Evolutionary conservation across 2,329 filamentous ascomycete genomes (phyloP).

Genomic region (Cladosporium colombiae): DNA sequence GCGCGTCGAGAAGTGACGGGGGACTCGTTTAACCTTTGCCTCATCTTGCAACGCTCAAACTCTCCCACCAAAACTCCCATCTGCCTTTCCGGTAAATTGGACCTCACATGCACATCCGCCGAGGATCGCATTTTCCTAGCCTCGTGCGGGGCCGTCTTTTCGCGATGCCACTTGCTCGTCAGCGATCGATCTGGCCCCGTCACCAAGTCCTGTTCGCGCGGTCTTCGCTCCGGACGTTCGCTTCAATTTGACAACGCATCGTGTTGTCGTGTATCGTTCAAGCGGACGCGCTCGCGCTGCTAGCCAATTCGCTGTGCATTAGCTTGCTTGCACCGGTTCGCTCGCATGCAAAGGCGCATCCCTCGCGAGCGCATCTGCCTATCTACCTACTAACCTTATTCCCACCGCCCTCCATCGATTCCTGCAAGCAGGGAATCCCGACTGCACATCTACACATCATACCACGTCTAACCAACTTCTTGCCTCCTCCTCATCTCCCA

Average conservation of each 20-base stretch:
- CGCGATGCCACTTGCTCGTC: neutral
- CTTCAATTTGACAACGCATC: neutral
- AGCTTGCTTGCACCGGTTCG: neutral
- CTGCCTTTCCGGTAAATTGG: slow-evolving; percentile 6
- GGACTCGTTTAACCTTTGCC: neutral
- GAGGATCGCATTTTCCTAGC: slow-evolving; percentile 9
- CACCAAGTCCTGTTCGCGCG: neutral
- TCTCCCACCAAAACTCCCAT: neutral
- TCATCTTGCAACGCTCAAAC: neutral
- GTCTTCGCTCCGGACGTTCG: neutral
- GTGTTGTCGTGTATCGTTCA: neutral
- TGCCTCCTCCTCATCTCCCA: neutral
- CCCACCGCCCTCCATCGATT: neutral
- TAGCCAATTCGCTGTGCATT: neutral
- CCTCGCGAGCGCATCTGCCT: neutral
- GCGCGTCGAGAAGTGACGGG: slow-evolving; percentile 4
- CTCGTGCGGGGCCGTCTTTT: neutral
- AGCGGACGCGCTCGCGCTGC: neutral
- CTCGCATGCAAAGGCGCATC: neutral
- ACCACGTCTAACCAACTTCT: neutral
- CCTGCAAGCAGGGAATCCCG: neutral
- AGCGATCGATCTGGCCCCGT: neutral
- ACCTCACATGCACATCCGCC: neutral
- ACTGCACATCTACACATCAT: neutral
- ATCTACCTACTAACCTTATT: neutral